Evolutionary conservation across 148 eudicot species (phyloP), one percentile per base, ranked within the genome.

Genomic region (Diospyros kaki): DNA sequence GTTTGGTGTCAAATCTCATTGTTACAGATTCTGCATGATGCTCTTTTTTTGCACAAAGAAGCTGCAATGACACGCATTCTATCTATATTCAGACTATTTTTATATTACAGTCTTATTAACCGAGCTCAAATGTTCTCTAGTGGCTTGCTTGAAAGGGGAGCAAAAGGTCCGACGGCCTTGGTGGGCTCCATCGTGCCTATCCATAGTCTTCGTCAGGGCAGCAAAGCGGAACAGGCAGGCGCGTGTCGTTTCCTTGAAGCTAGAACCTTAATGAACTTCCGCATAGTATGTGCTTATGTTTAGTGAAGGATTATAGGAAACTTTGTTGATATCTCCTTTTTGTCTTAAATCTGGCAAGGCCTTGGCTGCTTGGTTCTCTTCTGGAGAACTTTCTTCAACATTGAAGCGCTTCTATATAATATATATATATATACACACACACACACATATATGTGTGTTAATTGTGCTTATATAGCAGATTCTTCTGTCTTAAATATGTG

Each of bases 91-190:
- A 17, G n/a, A 2, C 8, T 11, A 51, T 12, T 52, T 64, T 74
- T 74, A 55, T 59, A 53, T 11, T 54, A 28, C 42, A 18, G n/a
- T 14, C 42, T 15, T 76, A 61, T 51, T n/a, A 60, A 63, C 63
- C 58, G 48, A 42, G 5, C 3, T 46, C 15, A 38, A 76, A 40
- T 69, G 4, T 74, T 81, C 78, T 60, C 69, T 84, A 94, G 98
- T 94, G 83, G 98, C 97, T 74, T 94, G 98, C 84, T 86, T 94
- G 92, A 94, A 90, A 85, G 98, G 98, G 68, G 98, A 94, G 83
- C 97, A 94, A 77, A 94, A 82, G 66, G 93, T 91, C 18, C 89
- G 87, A 8, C 82, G 90, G 28, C 97, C 97, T 5, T 94, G 98
- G 98, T 94, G 98, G 98, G 97, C 98, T 54, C 98, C 98, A 9